Base-by-base conservation (phyloP, 2,329 filamentous ascomycete species). In the Knufia petricola region DNA sequence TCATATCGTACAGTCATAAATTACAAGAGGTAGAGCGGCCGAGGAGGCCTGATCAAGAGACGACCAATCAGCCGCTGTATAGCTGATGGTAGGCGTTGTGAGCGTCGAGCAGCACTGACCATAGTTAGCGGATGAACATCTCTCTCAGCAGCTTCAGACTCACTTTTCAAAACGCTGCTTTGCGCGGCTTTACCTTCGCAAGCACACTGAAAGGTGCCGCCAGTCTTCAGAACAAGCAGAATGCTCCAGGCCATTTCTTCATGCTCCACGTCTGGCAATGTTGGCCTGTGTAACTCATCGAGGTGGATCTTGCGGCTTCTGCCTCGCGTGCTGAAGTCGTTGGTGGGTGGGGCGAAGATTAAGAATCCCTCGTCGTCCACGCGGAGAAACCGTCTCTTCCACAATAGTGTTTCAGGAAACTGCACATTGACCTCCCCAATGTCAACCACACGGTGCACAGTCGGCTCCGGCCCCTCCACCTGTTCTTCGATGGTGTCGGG, bases 341-440 rank as follows among this genome's bases (percentile, higher is more conserved):
- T 76, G 53, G 81, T 80, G 15, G 82, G 77, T 7, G 82, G 76
- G 36, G 82, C 85, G 53, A 98, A 76, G 50, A 94, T 82, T 32
- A 98, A 71, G 66, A 85, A 88, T 15, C 90, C 92, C 52, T 84
- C 76, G 7, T 81, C 79, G 64, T 96, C 89, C 49, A 98, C 79
- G 55, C 84, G 84, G 67, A 95, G 81, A 60, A 84, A 88, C 52
- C 92, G 81, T 48, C 90, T 84, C 71, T 96, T 98, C 92, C 92
- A 98, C 10, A 98, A 75, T 40, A 98, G 74, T 48, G 87, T 94
- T 63, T 96, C 90, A 0, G 92, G 92, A 63, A 98, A 95, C 64
- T 98, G 92, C 9, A 96, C 86, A 60, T 98, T 96, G 54, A 98
- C 83, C 60, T 95, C 87, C 42, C 89, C 87, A 65, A 94, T 77